These are phyloP conservation scores for Adansonia rubrostipa DNA, from an alignment of 441 rosid species.

Conservation along the genomic window DNA sequence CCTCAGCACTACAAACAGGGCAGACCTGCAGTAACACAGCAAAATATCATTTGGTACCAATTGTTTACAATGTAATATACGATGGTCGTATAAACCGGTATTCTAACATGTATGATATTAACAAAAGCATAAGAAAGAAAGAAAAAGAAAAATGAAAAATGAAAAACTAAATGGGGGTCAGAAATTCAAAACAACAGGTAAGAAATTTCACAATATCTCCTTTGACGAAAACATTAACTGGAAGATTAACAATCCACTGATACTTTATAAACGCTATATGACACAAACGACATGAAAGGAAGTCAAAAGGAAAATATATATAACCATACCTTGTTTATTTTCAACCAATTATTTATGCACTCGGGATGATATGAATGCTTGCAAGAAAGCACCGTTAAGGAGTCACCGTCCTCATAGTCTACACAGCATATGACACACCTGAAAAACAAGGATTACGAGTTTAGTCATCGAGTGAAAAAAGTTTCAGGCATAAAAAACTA, in stretches of 20 bases:
- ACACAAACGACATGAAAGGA: not conserved
- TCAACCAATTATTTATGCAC: conserved; percentile 94
- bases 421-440: conserved; percentile 93
- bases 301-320: not conserved
- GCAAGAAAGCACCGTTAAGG: conserved; percentile 84
- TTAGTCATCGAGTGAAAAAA: conserved; percentile 27
- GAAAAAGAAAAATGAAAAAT: too few species aligned
- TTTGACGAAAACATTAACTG: not conserved
- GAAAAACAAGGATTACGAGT: conserved; percentile 35
- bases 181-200: not conserved
- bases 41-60: not conserved
- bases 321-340: conserved; percentile 79
- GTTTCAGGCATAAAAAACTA: conserved; percentile 19
- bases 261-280: not conserved
- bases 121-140: not conserved
- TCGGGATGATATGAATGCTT: conserved; percentile 92
- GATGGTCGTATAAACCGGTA: not conserved
- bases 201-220: not conserved
- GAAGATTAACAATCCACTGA: not conserved
- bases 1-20: conserved; percentile 68
- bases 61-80: not conserved
- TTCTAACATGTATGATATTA: not conserved
- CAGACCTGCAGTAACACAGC: conserved; percentile 14
- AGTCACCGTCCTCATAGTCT: conserved; percentile 88
- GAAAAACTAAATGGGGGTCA: not conserved